These are phyloP conservation scores for Hypoxylon sp. DNA, from an alignment of 2,329 filamentous ascomycete genomes.

Conservation along the genomic window DNA sequence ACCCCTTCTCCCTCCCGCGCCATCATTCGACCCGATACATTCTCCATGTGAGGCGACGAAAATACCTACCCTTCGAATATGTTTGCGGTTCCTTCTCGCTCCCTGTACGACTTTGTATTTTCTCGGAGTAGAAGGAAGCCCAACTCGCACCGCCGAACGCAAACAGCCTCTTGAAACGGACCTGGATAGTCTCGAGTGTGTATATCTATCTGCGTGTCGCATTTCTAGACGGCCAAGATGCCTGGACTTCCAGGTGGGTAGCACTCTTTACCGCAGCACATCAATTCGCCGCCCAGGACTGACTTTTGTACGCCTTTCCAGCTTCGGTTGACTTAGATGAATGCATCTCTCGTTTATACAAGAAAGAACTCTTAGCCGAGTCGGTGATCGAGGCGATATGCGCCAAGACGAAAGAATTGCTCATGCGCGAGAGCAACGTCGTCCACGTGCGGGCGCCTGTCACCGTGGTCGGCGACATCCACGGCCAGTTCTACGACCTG, in stretches of 20 bases:
- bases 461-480: constrained; percentile 97
- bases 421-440: constrained; percentile 99
- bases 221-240: constrained; percentile 56
- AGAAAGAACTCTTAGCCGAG: constrained; percentile 95
- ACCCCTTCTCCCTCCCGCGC: not conserved
- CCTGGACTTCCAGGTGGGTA: constrained; percentile 67
- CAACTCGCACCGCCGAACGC: constrained; percentile 30
- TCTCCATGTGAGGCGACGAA: constrained; percentile 48
- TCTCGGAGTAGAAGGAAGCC: constrained; percentile 51
- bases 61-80: constrained; percentile 47
- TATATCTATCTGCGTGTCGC: constrained; percentile 13
- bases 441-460: constrained; percentile 96
- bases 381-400: constrained; percentile 99
- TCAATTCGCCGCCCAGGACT: constrained; percentile 16
- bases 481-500: constrained; percentile 98
- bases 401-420: constrained; percentile 96
- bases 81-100: constrained; percentile 50
- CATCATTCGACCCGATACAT: constrained; percentile 27
- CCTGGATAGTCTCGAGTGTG: constrained; percentile 11
- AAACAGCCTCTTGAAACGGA: constrained; percentile 34
- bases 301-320: constrained; percentile 52
- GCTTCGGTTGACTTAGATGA: constrained; percentile 98
- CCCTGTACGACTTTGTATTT: constrained; percentile 49
- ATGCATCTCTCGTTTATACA: constrained; percentile 96
- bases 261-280: constrained; percentile 2